phyloP scores from a whole-genome alignment of 495 filamentous ascomycete genomes.

The Viridothelium virens region DNA sequence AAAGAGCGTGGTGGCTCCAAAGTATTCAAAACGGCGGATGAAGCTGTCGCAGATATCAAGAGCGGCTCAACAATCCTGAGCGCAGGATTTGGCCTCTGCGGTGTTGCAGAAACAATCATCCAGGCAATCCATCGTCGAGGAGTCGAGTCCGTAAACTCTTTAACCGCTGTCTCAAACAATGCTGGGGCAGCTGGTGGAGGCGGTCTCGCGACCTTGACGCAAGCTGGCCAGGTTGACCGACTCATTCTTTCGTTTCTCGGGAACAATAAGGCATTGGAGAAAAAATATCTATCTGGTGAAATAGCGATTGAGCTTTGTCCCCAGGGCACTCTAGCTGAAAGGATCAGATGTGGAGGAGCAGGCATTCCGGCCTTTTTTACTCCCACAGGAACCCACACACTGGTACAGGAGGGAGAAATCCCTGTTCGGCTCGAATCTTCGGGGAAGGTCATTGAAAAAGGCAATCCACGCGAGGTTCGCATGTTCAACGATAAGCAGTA shows the following conservation, averaged over 20 bases:
- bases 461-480: constrained; percentile 49
- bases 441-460: constrained; percentile 47
- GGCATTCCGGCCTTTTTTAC: constrained; percentile 63
- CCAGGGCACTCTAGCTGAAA: constrained; percentile 58
- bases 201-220: constrained; percentile 45
- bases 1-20: constrained; percentile 43
- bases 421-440: constrained; percentile 46
- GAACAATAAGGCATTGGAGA: constrained; percentile 57
- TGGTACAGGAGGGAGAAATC: constrained; percentile 55
- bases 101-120: constrained; percentile 40
- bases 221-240: constrained; percentile 49
- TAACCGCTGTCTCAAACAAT: constrained; percentile 61
- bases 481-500: constrained; percentile 52
- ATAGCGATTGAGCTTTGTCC: constrained; percentile 59
- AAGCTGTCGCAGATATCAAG: constrained; percentile 52
- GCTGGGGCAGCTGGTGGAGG: constrained; percentile 51
- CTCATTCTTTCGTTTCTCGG: constrained; percentile 56
- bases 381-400: constrained; percentile 53
- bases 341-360: constrained; percentile 54
- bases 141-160: constrained; percentile 29
- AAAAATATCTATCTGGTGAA: constrained; percentile 53
- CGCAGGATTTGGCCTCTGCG: constrained; percentile 55
- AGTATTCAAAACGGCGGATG: constrained; percentile 49
- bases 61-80: constrained; percentile 52
- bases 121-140: constrained; percentile 30